phyloP scores from a whole-genome alignment of 768 basidiomycete genomes.

The Dioszegia hungarica region DNA sequence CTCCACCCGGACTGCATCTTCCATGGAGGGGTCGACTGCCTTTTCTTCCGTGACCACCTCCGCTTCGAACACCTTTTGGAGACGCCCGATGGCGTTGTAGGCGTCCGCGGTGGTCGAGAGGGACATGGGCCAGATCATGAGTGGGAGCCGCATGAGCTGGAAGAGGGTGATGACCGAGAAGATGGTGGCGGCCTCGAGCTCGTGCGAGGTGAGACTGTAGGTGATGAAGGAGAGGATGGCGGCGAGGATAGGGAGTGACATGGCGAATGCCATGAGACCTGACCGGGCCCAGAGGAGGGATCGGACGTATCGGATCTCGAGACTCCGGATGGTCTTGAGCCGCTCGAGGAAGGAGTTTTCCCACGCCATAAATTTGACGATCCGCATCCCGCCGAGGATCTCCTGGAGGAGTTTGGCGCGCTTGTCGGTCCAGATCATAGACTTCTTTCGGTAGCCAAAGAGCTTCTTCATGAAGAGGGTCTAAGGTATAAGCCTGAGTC shows the following conservation, averaged over 20 bases:
- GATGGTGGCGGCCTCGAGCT: constrained; percentile 58
- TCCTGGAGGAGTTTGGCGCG: constrained; percentile 85
- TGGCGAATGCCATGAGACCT: constrained; percentile 63
- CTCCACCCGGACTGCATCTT: constrained; percentile 64
- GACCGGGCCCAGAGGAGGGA: constrained; percentile 56
- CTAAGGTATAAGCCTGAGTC: too few species aligned
- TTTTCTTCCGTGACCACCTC: constrained; percentile 65
- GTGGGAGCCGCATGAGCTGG: constrained; percentile 71
- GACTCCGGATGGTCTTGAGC: constrained; percentile 63
- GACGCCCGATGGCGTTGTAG: constrained; percentile 67
- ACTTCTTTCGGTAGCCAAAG: constrained; percentile 63
- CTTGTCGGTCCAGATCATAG: constrained; percentile 84
- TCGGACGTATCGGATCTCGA: constrained; percentile 63
- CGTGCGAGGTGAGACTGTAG: constrained; percentile 56
- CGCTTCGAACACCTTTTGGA: constrained; percentile 76
- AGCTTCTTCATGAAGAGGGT: constrained; percentile 69
- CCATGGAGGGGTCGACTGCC: constrained; percentile 56
- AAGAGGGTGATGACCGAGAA: constrained; percentile 84
- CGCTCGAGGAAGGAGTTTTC: constrained; percentile 72
- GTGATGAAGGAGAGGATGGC: constrained; percentile 66
- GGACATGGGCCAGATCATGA: constrained; percentile 60
- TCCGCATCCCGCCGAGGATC: constrained; percentile 78
- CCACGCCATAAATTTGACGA: constrained; percentile 92
- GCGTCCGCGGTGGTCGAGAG: constrained; percentile 79
- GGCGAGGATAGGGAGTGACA: constrained; percentile 66